A percentile compares a stretch with the other conserved stretches of the same genome.
Evolutionary conservation across 192 early-diverging fungal genomes (phyloP).

Genomic region (Thamnidium elegans): DNA sequence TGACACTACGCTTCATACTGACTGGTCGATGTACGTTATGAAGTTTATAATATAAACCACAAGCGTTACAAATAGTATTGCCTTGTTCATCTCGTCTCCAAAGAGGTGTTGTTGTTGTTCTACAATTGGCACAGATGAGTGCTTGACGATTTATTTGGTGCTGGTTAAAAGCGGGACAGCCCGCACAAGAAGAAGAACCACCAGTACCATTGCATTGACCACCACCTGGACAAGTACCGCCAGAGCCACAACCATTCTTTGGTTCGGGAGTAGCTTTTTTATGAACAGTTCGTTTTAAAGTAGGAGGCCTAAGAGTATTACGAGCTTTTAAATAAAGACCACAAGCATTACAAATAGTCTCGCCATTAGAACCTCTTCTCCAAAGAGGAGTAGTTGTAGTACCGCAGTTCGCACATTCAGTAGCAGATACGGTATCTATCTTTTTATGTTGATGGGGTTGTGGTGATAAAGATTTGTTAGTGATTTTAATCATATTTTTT

Average conservation of each 20-base stretch:
- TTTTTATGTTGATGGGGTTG: background rate
- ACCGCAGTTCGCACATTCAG: slow-evolving; percentile 80
- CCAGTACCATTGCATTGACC: slow-evolving; percentile 76
- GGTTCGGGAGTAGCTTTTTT: slow-evolving; percentile 34
- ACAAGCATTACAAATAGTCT: slow-evolving; percentile 96
- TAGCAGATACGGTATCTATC: slow-evolving; percentile 39
- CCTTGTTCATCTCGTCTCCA: slow-evolving; percentile 75
- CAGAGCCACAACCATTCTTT: slow-evolving; percentile 27
- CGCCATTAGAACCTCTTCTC: slow-evolving; percentile 82
- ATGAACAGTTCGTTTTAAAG: slow-evolving; percentile 43
- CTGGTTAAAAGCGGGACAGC: slow-evolving; percentile 76
- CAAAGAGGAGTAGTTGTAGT: slow-evolving; percentile 91
- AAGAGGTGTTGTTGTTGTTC: slow-evolving; percentile 75
- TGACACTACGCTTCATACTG: slow-evolving; percentile 71
- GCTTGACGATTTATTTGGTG: slow-evolving; percentile 55
- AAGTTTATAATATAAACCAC: slow-evolving; percentile 86
- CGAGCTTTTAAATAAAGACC: slow-evolving; percentile 60
- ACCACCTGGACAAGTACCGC: slow-evolving; percentile 70
- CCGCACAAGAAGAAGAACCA: slow-evolving; percentile 66
- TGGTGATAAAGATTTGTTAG: no score
- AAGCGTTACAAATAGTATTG: slow-evolving; percentile 81
- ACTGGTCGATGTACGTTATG: slow-evolving; percentile 83
- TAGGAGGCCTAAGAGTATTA: slow-evolving; percentile 50
- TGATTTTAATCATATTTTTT: no score
- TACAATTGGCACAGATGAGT: slow-evolving; percentile 70